phyloP scores from a whole-genome alignment of 148 eudicot species.

The Fallopia convolvulus region DNA sequence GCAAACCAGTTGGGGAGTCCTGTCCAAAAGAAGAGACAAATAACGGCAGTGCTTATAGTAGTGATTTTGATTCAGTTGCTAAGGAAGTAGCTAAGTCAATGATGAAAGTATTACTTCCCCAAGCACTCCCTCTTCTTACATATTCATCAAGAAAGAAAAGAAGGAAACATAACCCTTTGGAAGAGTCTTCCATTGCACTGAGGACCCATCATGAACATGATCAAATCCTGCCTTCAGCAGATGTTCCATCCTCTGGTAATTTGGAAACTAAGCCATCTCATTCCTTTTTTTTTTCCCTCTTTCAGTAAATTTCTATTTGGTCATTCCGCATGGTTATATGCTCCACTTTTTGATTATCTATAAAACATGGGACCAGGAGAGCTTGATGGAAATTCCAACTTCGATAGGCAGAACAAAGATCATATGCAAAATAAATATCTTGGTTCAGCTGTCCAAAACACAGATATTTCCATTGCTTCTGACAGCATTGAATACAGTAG shows the following conservation, averaged over 20 bases:
- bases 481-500: conserved; percentile 47
- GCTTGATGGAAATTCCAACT: conserved; percentile 24
- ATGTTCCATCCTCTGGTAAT: conserved; percentile 36
- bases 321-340: neutral
- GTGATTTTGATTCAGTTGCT: conserved; percentile 57
- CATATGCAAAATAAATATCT: conserved; percentile 12
- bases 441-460: conserved; percentile 23
- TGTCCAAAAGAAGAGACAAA: conserved; percentile 34
- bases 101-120: conserved; percentile 79
- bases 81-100: conserved; percentile 66
- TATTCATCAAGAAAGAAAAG: conserved; percentile 64
- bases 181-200: conserved; percentile 15
- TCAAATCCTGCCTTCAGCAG: conserved; percentile 12
- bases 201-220: conserved; percentile 21
- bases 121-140: conserved; percentile 72
- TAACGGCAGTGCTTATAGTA: conserved; percentile 38
- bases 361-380: conserved; percentile 26
- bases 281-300: neutral
- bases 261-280: conserved; percentile 6
- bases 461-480: conserved; percentile 37
- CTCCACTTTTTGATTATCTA: neutral
- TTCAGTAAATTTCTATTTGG: neutral
- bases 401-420: conserved; percentile 22
- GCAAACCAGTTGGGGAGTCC: conserved; percentile 27
- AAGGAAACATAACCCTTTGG: conserved; percentile 25